phyloP scores from a whole-genome alignment of 1,284 basidiomycete genomes.

The Ustilago sp. region DNA sequence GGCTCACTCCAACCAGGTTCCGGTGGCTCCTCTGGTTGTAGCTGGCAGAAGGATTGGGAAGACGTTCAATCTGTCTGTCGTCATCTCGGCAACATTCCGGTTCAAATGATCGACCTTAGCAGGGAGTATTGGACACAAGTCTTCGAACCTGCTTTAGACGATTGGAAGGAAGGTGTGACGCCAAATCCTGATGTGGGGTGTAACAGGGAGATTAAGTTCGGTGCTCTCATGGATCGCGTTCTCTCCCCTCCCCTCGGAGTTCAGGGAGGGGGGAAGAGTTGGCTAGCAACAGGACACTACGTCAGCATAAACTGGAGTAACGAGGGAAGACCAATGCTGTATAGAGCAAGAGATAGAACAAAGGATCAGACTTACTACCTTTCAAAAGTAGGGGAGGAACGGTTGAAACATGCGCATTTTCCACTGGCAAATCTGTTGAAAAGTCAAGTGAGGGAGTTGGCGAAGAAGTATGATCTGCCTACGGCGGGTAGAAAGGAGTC shows the following conservation, averaged over 20 bases:
- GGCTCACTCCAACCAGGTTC: constrained; percentile 71
- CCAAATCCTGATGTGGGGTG: constrained; percentile 96
- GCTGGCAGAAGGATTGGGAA: constrained; percentile 95
- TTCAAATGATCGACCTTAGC: constrained; percentile 53
- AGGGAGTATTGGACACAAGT: constrained; percentile 64
- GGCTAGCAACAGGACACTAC: constrained; percentile 92
- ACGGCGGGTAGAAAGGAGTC: constrained; percentile 86
- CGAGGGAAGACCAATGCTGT: constrained; percentile 31
- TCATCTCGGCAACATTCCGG: constrained; percentile 76
- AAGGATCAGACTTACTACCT: constrained; percentile 98
- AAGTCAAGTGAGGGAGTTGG: constrained; percentile 81
- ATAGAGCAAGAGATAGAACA: constrained; percentile 60
- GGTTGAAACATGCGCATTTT: constrained; percentile 77
- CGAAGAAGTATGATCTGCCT: constrained; percentile 76
- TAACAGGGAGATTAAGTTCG: constrained; percentile 94
- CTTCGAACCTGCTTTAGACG: constrained; percentile 62
- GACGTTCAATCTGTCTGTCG: constrained; percentile 85
- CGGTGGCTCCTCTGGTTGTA: constrained; percentile 75
- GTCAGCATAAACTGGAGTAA: constrained; percentile 75
- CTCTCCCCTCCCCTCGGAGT: not conserved
- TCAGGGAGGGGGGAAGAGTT: constrained; percentile 30
- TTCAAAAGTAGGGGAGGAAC: constrained; percentile 70
- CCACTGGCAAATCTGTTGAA: constrained; percentile 60
- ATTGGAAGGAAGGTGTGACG: constrained; percentile 69
- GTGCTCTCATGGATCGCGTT: constrained; percentile 77